These are phyloP conservation scores for Cubamyces sp. DNA, from an alignment of 768 basidiomycete species.

Conservation along the genomic window DNA sequence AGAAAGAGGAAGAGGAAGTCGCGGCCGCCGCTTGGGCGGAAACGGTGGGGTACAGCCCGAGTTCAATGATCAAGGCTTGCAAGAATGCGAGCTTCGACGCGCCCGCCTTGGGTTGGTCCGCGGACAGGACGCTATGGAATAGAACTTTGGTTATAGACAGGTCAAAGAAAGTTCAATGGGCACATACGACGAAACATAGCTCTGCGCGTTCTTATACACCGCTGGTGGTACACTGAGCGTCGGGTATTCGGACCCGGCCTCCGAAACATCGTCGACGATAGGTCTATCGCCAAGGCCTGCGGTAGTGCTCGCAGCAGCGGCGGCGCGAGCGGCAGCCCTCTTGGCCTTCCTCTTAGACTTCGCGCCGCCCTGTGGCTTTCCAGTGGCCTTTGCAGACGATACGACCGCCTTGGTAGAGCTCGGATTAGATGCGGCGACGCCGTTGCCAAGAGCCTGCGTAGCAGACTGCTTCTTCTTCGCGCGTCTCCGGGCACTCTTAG, in stretches of 20 bases:
- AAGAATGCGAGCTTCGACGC: slow-evolving; percentile 60
- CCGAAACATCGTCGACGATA: slow-evolving; percentile 57
- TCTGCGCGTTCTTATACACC: slow-evolving; percentile 60
- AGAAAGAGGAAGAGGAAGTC: slow-evolving; percentile 35
- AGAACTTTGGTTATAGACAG: neutral
- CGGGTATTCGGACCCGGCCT: slow-evolving; percentile 42
- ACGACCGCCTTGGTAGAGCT: slow-evolving; percentile 5
- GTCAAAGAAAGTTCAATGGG: neutral
- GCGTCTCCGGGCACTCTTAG: slow-evolving; percentile 9
- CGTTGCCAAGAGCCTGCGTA: slow-evolving; percentile 11
- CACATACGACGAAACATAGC: slow-evolving; percentile 65
- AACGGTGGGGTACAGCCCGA: slow-evolving; percentile 49
- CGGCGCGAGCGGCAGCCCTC: slow-evolving; percentile 11
- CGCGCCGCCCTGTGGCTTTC: neutral
- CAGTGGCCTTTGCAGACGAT: neutral
- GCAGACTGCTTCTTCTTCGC: slow-evolving; percentile 16
- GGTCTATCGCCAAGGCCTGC: slow-evolving; percentile 43
- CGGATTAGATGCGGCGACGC: neutral
- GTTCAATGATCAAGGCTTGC: slow-evolving; percentile 76
- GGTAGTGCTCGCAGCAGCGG: neutral
- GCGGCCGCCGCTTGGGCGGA: slow-evolving; percentile 1
- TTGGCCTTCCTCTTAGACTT: slow-evolving; percentile 18
- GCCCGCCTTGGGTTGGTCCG: slow-evolving; percentile 49
- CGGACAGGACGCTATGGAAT: slow-evolving; percentile 17
- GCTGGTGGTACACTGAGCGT: slow-evolving; percentile 31